These are phyloP conservation scores for Boletales sp. DNA, from an alignment of 768 basidiomycete genomes.

Conservation along the genomic window DNA sequence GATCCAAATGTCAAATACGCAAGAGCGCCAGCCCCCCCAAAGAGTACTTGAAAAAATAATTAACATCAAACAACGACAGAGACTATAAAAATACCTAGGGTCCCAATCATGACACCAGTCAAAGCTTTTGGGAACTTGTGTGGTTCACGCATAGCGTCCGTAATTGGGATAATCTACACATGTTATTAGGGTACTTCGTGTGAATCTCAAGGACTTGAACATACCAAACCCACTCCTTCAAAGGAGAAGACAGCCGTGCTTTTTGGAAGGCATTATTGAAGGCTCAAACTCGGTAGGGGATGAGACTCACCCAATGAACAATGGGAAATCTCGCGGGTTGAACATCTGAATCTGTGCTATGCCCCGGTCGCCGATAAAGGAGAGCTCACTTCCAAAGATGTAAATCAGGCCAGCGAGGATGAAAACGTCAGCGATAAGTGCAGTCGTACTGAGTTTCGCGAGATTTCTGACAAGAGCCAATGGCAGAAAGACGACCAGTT, in stretches of 20 bases:
- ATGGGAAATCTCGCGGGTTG: conserved; percentile 84
- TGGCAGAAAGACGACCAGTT: conserved; percentile 85
- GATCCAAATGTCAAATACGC: conserved; percentile 88
- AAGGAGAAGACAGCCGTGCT: conserved; percentile 98
- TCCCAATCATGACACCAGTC: conserved; percentile 88
- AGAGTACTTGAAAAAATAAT: conserved; percentile 52
- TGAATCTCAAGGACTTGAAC: conserved; percentile 17
- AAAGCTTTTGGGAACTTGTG: conserved; percentile 87
- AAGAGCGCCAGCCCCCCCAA: conserved; percentile 83
- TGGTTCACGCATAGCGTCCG: conserved; percentile 95
- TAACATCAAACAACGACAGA: not conserved
- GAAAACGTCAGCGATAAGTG: conserved; percentile 91
- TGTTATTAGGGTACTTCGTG: not conserved
- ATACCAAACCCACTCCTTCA: conserved; percentile 90
- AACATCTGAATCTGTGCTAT: conserved; percentile 80
- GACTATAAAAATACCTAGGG: conserved; percentile 46
- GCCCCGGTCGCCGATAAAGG: conserved; percentile 62
- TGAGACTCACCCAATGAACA: conserved; percentile 79
- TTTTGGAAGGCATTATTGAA: conserved; percentile 7
- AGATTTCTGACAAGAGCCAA: conserved; percentile 87
- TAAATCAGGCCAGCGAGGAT: conserved; percentile 86
- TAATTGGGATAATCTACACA: conserved; percentile 85
- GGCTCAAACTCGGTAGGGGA: not conserved
- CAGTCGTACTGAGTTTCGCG: conserved; percentile 91
- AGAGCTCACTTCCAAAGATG: conserved; percentile 83